Evolutionary conservation across 2,329 filamentous ascomycete species (phyloP), one percentile per base, ranked within the genome.

Genomic region (Alternaria sp.): DNA sequence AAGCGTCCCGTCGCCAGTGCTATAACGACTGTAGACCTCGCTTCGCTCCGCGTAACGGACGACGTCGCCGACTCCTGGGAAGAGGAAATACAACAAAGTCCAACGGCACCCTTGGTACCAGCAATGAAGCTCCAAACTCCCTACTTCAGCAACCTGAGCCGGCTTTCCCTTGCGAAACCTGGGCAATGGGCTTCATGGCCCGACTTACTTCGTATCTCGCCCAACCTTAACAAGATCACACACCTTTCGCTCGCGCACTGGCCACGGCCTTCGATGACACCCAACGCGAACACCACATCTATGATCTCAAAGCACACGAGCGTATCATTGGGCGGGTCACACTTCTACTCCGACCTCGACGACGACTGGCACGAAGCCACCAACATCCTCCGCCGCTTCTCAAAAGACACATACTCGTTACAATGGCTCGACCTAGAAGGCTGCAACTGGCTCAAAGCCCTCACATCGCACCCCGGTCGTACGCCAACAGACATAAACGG

Each of bases 171-270:
- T 1, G 86, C 87, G 2, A 81, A 87, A 57, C 86, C 85, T 4
- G 79, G 80, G 5, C 62, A 75, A 3, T 79, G 79, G 23, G 83
- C 83, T 1, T 86, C 82, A 11, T 90, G 88, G 88, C 76, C 81
- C 13, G 82, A 85, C 6, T 80, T 90, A 3, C 78, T 90, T 3
- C 76, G 79, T 2, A 73, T 90, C 1, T 81, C 87, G 0, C 81
- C 83, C 0, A 81, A 85, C 25, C 75, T 88, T 1, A 81, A 85
- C n/a, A 87, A 83, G 4, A 74, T 90, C 23, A 89, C 87, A 0
- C 88, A 90, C 67, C 80, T 90, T 3, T 90, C 88, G 0, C 81
- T 90, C 3, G 87, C 88, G 3, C 82, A 88, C 73, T 90, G 88
- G 88, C 87, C 87, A 3, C 78, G 81, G 19, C 88, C 88, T 3